phyloP scores from a whole-genome alignment of 495 filamentous ascomycete species.

The Neurospora sp. region DNA sequence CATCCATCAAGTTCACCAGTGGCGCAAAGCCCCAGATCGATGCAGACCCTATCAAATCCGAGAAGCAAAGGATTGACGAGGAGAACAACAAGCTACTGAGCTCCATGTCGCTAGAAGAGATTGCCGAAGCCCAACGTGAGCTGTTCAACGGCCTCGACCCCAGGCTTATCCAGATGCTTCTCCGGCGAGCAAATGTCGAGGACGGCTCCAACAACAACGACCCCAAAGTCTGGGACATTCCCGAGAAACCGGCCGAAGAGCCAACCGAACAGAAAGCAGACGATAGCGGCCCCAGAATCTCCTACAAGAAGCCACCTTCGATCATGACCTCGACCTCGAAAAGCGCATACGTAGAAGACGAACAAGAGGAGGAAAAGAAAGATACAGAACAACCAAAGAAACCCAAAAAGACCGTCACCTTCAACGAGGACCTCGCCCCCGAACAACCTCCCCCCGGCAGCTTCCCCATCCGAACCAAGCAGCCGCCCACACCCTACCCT shows the following conservation, averaged over 20 bases:
- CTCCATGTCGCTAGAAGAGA: conserved; percentile 72
- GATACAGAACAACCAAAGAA: conserved; percentile 1
- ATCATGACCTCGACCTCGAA: not conserved
- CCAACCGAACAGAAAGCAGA: not conserved
- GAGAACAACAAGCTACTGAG: conserved; percentile 70
- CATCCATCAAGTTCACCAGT: not conserved
- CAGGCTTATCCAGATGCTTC: conserved; percentile 59
- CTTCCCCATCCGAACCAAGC: conserved; percentile 17
- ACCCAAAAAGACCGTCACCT: conserved; percentile 19
- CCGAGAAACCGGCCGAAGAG: conserved; percentile 7
- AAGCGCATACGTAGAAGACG: not conserved
- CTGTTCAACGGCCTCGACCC: conserved; percentile 60
- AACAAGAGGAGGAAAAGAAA: not conserved
- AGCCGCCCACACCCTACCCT: conserved; percentile 5
- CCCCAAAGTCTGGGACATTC: not conserved
- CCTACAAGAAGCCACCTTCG: not conserved
- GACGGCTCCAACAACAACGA: conserved; percentile 24
- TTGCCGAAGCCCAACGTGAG: conserved; percentile 65
- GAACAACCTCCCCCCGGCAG: conserved; percentile 11
- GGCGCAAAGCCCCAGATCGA: not conserved
- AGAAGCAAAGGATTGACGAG: conserved; percentile 61
- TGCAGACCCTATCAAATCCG: conserved; percentile 30
- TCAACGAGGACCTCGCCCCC: conserved; percentile 16
- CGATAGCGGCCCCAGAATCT: not conserved
- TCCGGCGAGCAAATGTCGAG: conserved; percentile 71